Percentiles rank a stretch among this genome's conserved stretches.
phyloP scores from a whole-genome alignment of 148 eudicot genomes.

The Agrostemma githago region DNA sequence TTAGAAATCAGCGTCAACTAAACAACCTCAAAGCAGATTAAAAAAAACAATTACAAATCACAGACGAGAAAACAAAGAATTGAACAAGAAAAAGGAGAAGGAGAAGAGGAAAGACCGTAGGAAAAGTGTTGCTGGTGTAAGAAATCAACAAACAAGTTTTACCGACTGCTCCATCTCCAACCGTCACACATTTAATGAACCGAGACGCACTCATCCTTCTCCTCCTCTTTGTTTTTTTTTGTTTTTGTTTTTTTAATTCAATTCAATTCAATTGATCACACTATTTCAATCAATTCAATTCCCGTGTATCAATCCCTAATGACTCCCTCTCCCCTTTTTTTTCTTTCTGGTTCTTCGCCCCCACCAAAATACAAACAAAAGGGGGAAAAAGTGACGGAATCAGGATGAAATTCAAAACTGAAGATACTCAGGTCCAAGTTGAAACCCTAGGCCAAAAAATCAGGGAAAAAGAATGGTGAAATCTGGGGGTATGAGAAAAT shows the following conservation, averaged over 20 bases:
- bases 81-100: background rate
- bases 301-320: background rate
- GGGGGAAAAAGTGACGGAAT: too few species aligned
- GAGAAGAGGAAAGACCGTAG: constrained; percentile 47
- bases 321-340: background rate
- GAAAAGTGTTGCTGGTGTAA: constrained; percentile 95
- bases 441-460: constrained; percentile 6
- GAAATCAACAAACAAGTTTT: constrained; percentile 89
- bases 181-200: constrained; percentile 91
- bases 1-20: too few species aligned
- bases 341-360: background rate
- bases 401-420: too few species aligned
- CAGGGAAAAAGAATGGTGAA: constrained; percentile 9
- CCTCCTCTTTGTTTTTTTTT: too few species aligned
- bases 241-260: constrained; percentile 30
- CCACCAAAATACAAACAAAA: background rate
- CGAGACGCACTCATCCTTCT: constrained; percentile 75
- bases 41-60: background rate
- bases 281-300: too few species aligned
- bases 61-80: background rate
- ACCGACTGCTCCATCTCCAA: constrained; percentile 93
- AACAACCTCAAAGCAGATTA: background rate
- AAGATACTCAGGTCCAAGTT: background rate
- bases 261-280: background rate
- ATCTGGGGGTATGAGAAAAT: background rate